These are phyloP conservation scores for Naganishia randhawae DNA, from an alignment of 768 basidiomycete species.

Conservation along the genomic window DNA sequence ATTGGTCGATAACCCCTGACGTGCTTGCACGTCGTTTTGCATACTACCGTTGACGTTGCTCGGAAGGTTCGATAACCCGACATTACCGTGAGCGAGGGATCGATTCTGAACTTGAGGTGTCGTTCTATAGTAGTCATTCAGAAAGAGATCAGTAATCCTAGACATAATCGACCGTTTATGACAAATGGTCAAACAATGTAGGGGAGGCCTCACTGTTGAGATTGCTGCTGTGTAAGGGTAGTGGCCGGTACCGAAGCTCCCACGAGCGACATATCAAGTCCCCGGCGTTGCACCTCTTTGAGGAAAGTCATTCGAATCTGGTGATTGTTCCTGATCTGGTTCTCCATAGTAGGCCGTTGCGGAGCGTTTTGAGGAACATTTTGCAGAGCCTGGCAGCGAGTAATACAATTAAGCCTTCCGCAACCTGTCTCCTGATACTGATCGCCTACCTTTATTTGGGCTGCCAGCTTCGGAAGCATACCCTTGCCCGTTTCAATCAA, in stretches of 20 bases:
- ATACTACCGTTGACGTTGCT: conserved; percentile 7
- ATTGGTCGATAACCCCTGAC: not conserved
- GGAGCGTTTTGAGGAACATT: not conserved
- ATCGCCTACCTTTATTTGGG: conserved; percentile 12
- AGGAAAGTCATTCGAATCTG: conserved; percentile 21
- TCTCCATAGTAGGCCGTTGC: conserved; percentile 1
- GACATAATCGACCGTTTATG: not conserved
- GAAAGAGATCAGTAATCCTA: not conserved
- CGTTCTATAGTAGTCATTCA: not conserved
- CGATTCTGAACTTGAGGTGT: conserved; percentile 22
- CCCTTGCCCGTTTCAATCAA: conserved; percentile 22
- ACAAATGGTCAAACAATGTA: no score
- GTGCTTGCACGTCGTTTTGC: not conserved
- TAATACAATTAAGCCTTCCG: not conserved
- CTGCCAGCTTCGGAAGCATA: conserved; percentile 27
- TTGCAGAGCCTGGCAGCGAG: not conserved
- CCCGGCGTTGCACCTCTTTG: conserved; percentile 22
- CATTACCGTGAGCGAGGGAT: not conserved
- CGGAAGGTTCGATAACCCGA: conserved; percentile 3
- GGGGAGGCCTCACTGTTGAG: not conserved
- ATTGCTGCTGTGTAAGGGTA: conserved; percentile 3
- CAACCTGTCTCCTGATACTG: not conserved
- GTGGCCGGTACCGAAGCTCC: not conserved
- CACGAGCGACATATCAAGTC: conserved; percentile 19
- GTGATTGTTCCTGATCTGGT: conserved; percentile 12